A percentile compares a stretch with the other conserved stretches of the same genome.
These are phyloP conservation scores for Saccharomycopsis sp. DNA, from an alignment of 805 yeast genomes.

Conservation along the genomic window DNA sequence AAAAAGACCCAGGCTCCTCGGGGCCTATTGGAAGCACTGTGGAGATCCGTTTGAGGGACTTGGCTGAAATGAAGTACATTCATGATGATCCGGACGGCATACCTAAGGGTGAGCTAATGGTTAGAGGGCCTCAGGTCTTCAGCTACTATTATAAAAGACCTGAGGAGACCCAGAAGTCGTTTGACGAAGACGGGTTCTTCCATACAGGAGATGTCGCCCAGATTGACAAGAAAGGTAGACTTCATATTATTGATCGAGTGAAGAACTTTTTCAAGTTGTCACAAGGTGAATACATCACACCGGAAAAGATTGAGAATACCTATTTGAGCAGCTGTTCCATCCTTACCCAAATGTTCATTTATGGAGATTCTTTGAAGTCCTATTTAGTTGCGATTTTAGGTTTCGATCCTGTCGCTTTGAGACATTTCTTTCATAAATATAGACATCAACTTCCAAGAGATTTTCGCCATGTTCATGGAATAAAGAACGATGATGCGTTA, in stretches of 20 bases:
- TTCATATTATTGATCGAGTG: slow-evolving; percentile 48
- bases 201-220: slow-evolving; percentile 52
- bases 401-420: slow-evolving; percentile 35
- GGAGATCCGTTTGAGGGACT: slow-evolving; percentile 43
- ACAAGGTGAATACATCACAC: slow-evolving; percentile 55
- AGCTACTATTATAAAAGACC: slow-evolving; percentile 41
- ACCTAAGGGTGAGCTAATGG: slow-evolving; percentile 42
- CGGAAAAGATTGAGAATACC: slow-evolving; percentile 57
- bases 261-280: slow-evolving; percentile 51
- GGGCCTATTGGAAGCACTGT: slow-evolving; percentile 37
- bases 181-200: slow-evolving; percentile 48
- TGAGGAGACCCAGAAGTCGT: slow-evolving; percentile 40
- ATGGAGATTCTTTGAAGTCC: slow-evolving; percentile 48
- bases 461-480: slow-evolving; percentile 12
- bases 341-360: slow-evolving; percentile 42
- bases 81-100: slow-evolving; percentile 24
- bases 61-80: slow-evolving; percentile 39
- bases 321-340: slow-evolving; percentile 40
- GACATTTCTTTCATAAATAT: slow-evolving; percentile 3
- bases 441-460: background rate
- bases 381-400: slow-evolving; percentile 51
- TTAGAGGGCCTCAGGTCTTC: slow-evolving; percentile 52
- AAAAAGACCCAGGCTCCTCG: slow-evolving; percentile 32
- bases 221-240: slow-evolving; percentile 37
- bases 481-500: slow-evolving; percentile 20